Evolutionary conservation across 768 basidiomycete species (phyloP), one percentile per base, ranked within the genome.

Genomic region (Serpula lacrymans): DNA sequence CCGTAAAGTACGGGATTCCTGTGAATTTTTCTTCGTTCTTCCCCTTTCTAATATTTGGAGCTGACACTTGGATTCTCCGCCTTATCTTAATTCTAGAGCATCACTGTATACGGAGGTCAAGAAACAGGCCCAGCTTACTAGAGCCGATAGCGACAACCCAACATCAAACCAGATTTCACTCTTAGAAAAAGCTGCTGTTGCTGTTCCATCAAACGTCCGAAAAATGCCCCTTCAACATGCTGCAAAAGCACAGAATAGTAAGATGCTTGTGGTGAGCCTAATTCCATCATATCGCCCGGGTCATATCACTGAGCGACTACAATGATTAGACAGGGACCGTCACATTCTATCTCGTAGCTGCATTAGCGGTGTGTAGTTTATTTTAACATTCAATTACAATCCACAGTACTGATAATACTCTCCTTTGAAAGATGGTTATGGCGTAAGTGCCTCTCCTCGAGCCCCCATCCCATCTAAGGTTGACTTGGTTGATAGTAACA

Each of bases 291-390:
- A n/a, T 33, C 5, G 23, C 31, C 10, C 26, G 40, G 26, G 37
- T 5, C 13, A n/a, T n/a, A n/a, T n/a, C 22, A 26, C 46, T 50
- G 14, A 52, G 24, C 14, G 29, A 37, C n/a, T 48, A 43, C 35
- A 18, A 21, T 7, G 18, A 28, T 39, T 53, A 90, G 88, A 74
- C 65, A 26, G 83, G 76, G 32, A 88, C 88, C 6, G 87, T 93
- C 6, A 57, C 74, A 10, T 94, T 94, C 64, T 94, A 94, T 58
- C 77, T 94, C 41, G 76, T 91, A n/a, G 89, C 90, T 40, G 90
- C 90, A 17, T 64, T 93, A 43, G 75, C 86, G 56, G 90, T 92
- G 64, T 52, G 89, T 80, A 24, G 20, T 11, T 28, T 29, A 14
- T 33, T 18, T 12, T n/a, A 17, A 32, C 36, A 14, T 20, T 13